Evolutionary conservation across 2,329 filamentous ascomycete species (phyloP).

Genomic region (Fusarium torreyae): DNA sequence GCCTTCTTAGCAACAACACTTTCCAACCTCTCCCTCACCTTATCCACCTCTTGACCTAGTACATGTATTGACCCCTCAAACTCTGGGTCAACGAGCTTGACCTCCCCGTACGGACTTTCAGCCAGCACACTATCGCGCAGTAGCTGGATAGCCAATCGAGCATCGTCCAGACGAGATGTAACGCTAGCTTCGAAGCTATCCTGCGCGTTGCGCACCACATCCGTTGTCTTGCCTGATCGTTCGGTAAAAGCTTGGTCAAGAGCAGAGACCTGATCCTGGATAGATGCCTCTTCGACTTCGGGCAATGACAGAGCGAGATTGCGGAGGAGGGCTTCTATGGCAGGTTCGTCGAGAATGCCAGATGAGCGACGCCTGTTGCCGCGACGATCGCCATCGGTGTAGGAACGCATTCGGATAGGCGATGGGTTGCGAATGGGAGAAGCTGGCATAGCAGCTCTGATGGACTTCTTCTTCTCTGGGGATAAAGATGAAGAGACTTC

Average conservation of each 20-base stretch:
- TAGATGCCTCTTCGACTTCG: slow-evolving; percentile 47
- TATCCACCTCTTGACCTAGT: slow-evolving; percentile 62
- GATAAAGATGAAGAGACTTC: slow-evolving; percentile 58
- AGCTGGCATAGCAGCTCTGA: slow-evolving; percentile 46
- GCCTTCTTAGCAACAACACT: slow-evolving; percentile 57
- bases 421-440: slow-evolving; percentile 58
- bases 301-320: slow-evolving; percentile 63
- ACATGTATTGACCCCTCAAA: slow-evolving; percentile 66
- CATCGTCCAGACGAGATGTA: slow-evolving; percentile 62
- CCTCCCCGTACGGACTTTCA: slow-evolving; percentile 65
- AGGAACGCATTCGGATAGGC: slow-evolving; percentile 55
- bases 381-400: slow-evolving; percentile 40
- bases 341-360: slow-evolving; percentile 55
- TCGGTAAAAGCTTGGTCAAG: slow-evolving; percentile 58
- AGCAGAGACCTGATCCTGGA: slow-evolving; percentile 47
- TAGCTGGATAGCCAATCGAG: slow-evolving; percentile 63
- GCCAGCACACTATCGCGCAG: slow-evolving; percentile 67
- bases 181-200: slow-evolving; percentile 64
- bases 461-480: slow-evolving; percentile 43
- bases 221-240: slow-evolving; percentile 59
- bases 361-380: slow-evolving; percentile 55
- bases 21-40: slow-evolving; percentile 57
- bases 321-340: slow-evolving; percentile 65
- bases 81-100: slow-evolving; percentile 67
- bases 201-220: slow-evolving; percentile 63